Conservation (phyloP, 2,329 filamentous ascomycete species). For the Neospermospora avenae region DNA sequence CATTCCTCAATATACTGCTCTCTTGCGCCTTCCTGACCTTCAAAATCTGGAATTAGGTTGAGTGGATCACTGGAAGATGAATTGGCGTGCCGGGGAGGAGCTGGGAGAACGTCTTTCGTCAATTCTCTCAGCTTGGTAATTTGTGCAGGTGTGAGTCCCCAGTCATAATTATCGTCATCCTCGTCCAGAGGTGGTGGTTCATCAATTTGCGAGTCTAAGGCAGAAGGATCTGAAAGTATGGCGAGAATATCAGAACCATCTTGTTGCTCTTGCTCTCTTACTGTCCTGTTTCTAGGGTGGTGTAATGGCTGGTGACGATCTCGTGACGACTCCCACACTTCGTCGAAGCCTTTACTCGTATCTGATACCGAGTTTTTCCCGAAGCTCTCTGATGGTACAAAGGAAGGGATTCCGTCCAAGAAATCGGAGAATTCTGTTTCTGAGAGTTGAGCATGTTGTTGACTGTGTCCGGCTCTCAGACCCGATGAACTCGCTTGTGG, state of each 20-base stretch:
- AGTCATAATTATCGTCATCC: conserved; percentile 29
- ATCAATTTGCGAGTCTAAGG: conserved; percentile 25
- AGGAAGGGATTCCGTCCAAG: conserved; percentile 30
- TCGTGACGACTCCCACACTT: conserved; percentile 25
- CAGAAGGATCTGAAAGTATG: conserved; percentile 37
- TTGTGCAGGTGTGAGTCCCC: conserved; percentile 31
- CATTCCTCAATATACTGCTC: conserved; percentile 56
- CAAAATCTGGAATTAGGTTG: conserved; percentile 25
- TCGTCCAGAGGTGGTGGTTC: conserved; percentile 15
- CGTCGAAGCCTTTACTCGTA: conserved; percentile 11
- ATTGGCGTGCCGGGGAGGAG: conserved; percentile 17
- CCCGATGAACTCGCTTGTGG: conserved; percentile 3
- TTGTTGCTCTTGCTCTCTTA: conserved; percentile 25
- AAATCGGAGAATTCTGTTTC: conserved; percentile 34
- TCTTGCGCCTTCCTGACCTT: conserved; percentile 28
- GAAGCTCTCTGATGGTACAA: conserved; percentile 23
- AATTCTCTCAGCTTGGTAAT: conserved; percentile 26
- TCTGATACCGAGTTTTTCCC: not conserved
- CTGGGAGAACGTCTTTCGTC: conserved; percentile 27
- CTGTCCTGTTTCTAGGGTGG: conserved; percentile 3
- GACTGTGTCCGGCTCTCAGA: conserved; percentile 24
- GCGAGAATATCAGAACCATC: conserved; percentile 42
- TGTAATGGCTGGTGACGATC: not conserved
- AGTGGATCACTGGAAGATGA: conserved; percentile 22
- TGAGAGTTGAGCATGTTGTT: conserved; percentile 25